Percentiles rank a stretch among this genome's conserved stretches.
Evolutionary conservation across 768 basidiomycete species (phyloP).

Genomic region (Russula griseocarnosa): DNA sequence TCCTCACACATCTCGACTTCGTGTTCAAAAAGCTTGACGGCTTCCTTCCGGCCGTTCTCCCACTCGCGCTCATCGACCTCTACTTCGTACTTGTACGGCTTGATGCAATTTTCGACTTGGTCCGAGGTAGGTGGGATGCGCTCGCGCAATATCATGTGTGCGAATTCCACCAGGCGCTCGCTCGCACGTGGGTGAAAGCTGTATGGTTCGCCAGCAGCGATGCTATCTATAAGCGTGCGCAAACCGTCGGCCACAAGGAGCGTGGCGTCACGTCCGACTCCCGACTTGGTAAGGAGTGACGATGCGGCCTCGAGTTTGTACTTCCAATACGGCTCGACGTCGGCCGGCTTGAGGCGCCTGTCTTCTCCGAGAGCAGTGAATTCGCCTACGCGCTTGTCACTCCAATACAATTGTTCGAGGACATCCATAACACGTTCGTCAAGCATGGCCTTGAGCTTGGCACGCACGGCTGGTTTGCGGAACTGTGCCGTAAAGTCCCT

Average conservation of each 20-base stretch:
- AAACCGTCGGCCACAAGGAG: conserved; percentile 92
- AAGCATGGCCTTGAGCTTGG: conserved; percentile 85
- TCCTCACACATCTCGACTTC: conserved; percentile 82
- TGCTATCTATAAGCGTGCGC: conserved; percentile 83
- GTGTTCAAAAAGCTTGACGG: conserved; percentile 76
- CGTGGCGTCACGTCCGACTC: conserved; percentile 92
- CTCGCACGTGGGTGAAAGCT: conserved; percentile 84
- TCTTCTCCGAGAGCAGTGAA: conserved; percentile 68
- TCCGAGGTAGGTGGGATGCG: conserved; percentile 93
- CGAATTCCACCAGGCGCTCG: conserved; percentile 87
- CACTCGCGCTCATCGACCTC: conserved; percentile 93
- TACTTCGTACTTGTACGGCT: conserved; percentile 97
- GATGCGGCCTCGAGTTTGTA: conserved; percentile 96
- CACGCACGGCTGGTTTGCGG: conserved; percentile 82
- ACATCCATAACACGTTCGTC: conserved; percentile 98
- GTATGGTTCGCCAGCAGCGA: conserved; percentile 87
- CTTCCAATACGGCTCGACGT: conserved; percentile 88
- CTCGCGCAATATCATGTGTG: conserved; percentile 89
- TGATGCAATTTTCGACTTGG: conserved; percentile 99
- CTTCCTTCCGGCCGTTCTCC: conserved; percentile 74
- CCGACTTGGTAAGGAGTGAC: conserved; percentile 90
- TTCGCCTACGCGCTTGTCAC: conserved; percentile 80
- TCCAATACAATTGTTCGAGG: conserved; percentile 95
- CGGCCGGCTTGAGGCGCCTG: conserved; percentile 62
- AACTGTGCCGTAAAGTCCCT: conserved; percentile 82